Conservation (phyloP, 208 protist species). For the Acanthamoeba healyi region DNA sequence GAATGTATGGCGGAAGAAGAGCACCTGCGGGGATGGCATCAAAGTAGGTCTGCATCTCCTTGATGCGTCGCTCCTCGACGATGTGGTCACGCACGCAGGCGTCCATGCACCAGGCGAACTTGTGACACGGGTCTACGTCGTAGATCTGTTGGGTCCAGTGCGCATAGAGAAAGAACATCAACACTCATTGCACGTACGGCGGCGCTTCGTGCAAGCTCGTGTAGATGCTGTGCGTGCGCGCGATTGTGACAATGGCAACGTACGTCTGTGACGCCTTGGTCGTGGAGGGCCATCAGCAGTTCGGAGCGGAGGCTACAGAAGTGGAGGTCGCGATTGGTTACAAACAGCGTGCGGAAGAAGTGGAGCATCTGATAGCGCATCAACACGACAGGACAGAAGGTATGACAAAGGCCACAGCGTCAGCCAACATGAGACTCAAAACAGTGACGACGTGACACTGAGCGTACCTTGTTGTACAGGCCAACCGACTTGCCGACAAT, state of each 20-base stretch:
- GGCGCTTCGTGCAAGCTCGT: background rate
- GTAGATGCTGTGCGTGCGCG: background rate
- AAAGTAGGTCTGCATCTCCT: constrained; percentile 77
- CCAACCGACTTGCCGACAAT: constrained; percentile 73
- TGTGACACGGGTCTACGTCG: constrained; percentile 53
- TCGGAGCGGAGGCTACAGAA: constrained; percentile 77
- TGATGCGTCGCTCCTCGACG: constrained; percentile 63
- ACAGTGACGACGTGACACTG: background rate
- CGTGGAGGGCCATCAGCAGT: constrained; percentile 79
- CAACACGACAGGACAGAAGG: too few species aligned
- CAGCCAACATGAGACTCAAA: too few species aligned
- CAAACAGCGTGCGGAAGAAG: constrained; percentile 55
- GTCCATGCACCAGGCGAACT: constrained; percentile 82
- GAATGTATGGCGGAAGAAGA: background rate
- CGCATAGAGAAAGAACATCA: too few species aligned
- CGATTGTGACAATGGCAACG: background rate
- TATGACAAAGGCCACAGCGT: too few species aligned
- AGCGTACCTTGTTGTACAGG: constrained; percentile 56
- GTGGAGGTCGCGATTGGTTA: constrained; percentile 6
- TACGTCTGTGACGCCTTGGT: constrained; percentile 55
- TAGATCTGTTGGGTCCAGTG: constrained; percentile 72
- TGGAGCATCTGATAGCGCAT: background rate
- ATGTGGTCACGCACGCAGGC: constrained; percentile 78
- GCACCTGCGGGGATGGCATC: background rate
- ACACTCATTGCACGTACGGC: background rate